Evolutionary conservation across 23 red algal genomes (phyloP).

Genomic region (Cyanidioschyzon merolae): DNA sequence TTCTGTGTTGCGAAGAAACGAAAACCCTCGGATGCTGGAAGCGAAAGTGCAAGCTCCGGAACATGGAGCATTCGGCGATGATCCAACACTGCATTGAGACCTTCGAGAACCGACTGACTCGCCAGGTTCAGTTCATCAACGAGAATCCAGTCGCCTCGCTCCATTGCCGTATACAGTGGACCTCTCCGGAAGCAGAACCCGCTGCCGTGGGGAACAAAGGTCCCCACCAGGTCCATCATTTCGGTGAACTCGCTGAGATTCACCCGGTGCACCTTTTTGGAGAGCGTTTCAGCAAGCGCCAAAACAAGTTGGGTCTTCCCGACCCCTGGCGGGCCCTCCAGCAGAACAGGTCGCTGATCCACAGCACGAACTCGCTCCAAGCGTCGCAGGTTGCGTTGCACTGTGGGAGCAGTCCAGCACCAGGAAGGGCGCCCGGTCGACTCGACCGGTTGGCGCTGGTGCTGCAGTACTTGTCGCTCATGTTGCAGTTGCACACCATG

Average conservation of each 20-base stretch:
- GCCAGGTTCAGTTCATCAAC: slow-evolving; percentile 95
- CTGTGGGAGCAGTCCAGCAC: slow-evolving; percentile 34
- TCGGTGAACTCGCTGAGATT: slow-evolving; percentile 91
- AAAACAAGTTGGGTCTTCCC: slow-evolving; percentile 77
- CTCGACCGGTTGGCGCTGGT: not conserved
- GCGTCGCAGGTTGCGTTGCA: slow-evolving; percentile 34
- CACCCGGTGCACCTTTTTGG: slow-evolving; percentile 43
- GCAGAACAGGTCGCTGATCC: slow-evolving; percentile 40
- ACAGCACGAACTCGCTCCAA: slow-evolving; percentile 42
- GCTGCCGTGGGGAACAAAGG: not conserved
- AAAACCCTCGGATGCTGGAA: slow-evolving; percentile 42
- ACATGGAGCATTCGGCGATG: slow-evolving; percentile 53
- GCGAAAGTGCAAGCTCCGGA: slow-evolving; percentile 42
- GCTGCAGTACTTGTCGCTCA: not conserved
- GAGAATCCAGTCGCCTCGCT: slow-evolving; percentile 65
- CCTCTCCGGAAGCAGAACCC: slow-evolving; percentile 59
- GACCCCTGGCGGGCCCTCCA: slow-evolving; percentile 84
- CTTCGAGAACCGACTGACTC: slow-evolving; percentile 88
- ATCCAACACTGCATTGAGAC: slow-evolving; percentile 86
- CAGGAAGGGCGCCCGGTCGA: slow-evolving; percentile 1
- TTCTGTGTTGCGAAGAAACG: slow-evolving; percentile 87
- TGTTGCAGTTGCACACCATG: not conserved
- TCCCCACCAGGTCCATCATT: slow-evolving; percentile 84
- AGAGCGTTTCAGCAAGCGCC: slow-evolving; percentile 38
- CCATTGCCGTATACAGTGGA: slow-evolving; percentile 54